Conservation (phyloP, 257 asterid genomes). For the Jacaranda mimosifolia region DNA sequence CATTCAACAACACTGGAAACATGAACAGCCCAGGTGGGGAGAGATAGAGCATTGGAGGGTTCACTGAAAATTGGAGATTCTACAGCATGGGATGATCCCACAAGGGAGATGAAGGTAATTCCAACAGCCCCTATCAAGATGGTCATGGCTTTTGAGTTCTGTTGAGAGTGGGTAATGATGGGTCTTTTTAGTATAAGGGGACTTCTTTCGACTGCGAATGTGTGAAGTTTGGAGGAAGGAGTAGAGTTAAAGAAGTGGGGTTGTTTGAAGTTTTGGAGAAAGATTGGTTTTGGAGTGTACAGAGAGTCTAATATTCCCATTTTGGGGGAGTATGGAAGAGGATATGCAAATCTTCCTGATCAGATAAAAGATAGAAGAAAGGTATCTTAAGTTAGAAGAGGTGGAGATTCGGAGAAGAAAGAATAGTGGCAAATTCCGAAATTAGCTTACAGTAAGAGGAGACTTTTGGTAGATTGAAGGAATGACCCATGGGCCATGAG, state of each 20-base stretch:
- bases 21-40: slow-evolving; percentile 96
- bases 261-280: slow-evolving; percentile 40
- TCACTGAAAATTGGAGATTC: slow-evolving; percentile 62
- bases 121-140: slow-evolving; percentile 70
- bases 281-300: slow-evolving; percentile 38
- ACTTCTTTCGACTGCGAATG: slow-evolving; percentile 36
- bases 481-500: too few species aligned
- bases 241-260: slow-evolving; percentile 26
- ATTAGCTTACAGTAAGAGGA: too few species aligned
- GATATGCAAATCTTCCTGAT: neutral
- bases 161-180: slow-evolving; percentile 27
- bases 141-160: slow-evolving; percentile 40
- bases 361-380: neutral
- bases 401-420: neutral
- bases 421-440: slow-evolving; percentile 6
- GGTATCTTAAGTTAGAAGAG: neutral
- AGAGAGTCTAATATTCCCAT: slow-evolving; percentile 47
- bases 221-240: slow-evolving; percentile 31
- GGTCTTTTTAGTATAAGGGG: slow-evolving; percentile 29
- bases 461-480: neutral
- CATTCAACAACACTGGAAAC: slow-evolving; percentile 98
- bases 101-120: slow-evolving; percentile 58
- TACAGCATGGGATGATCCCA: slow-evolving; percentile 60
- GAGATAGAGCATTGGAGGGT: slow-evolving; percentile 92
- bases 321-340: neutral